Evolutionary conservation across 1,139 yeast genomes (phyloP).

Genomic region (Kurtzmaniella quercitrusa): DNA sequence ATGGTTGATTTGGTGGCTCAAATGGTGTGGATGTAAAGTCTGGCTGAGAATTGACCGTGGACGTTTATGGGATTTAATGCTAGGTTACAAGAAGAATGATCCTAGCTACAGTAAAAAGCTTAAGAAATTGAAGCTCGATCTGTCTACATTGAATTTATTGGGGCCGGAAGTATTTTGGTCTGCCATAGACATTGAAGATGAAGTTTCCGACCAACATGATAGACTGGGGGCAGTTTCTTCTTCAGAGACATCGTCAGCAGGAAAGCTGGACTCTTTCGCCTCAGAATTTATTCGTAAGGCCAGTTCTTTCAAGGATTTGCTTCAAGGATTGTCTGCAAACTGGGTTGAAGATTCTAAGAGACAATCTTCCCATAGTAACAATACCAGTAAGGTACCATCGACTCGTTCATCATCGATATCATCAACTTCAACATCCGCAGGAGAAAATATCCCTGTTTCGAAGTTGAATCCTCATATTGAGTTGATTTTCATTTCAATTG

Average conservation of each 20-base stretch:
- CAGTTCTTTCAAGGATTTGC: constrained; percentile 32
- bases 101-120: constrained; percentile 20
- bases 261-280: neutral
- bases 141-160: constrained; percentile 25
- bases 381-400: constrained; percentile 14
- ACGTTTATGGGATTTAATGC: constrained; percentile 79
- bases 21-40: constrained; percentile 87
- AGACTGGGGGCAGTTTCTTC: neutral
- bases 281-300: constrained; percentile 10
- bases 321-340: constrained; percentile 20
- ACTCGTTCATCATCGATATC: constrained; percentile 16
- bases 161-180: constrained; percentile 48
- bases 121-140: constrained; percentile 25
- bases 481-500: constrained; percentile 70
- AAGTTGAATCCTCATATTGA: constrained; percentile 74
- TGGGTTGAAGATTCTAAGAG: constrained; percentile 6
- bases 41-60: constrained; percentile 83
- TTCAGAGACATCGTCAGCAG: neutral
- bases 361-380: constrained; percentile 7
- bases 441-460: constrained; percentile 51
- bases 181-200: constrained; percentile 16
- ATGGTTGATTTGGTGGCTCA: constrained; percentile 95
- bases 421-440: constrained; percentile 8
- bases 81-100: constrained; percentile 69
- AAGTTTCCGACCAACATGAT: constrained; percentile 3